Conservation (phyloP, 768 basidiomycete genomes). For the Collybiopsis luxurians region DNA sequence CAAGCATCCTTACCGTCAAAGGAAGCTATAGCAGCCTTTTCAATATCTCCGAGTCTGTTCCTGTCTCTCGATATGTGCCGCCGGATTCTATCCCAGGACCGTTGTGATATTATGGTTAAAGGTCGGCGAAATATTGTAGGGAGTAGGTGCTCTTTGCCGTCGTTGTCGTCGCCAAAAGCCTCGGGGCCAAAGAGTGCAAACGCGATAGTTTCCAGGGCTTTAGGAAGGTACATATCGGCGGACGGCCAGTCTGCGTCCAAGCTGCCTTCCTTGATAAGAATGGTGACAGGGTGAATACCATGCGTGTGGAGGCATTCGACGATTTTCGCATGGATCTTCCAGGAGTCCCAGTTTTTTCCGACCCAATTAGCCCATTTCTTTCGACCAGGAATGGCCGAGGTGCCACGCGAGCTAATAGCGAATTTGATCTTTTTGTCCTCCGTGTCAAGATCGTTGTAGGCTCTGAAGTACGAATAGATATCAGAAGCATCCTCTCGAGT, state of each 20-base stretch:
- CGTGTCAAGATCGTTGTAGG: slow-evolving; percentile 5
- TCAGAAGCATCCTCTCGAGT: slow-evolving; percentile 7
- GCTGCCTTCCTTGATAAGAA: background rate
- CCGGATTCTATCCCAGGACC: background rate
- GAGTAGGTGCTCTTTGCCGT: background rate
- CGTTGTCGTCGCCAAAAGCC: background rate
- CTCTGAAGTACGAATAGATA: slow-evolving; percentile 13
- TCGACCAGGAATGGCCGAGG: slow-evolving; percentile 12
- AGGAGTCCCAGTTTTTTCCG: slow-evolving; percentile 5
- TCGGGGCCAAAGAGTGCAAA: background rate
- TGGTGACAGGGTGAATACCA: background rate
- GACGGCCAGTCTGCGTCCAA: background rate
- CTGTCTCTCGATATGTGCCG: background rate
- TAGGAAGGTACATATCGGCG: background rate
- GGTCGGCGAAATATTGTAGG: background rate
- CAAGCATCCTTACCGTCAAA: slow-evolving; percentile 2
- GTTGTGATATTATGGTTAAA: background rate
- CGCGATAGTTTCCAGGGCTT: background rate
- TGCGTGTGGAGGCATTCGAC: background rate
- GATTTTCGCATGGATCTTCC: slow-evolving; percentile 14
- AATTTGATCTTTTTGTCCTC: background rate
- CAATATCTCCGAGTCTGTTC: background rate
- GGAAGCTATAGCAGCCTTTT: background rate
- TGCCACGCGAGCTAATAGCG: background rate
- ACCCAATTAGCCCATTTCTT: slow-evolving; percentile 13